Conservation (phyloP, 2,329 filamentous ascomycete genomes). For the Monilinia polystroma region DNA sequence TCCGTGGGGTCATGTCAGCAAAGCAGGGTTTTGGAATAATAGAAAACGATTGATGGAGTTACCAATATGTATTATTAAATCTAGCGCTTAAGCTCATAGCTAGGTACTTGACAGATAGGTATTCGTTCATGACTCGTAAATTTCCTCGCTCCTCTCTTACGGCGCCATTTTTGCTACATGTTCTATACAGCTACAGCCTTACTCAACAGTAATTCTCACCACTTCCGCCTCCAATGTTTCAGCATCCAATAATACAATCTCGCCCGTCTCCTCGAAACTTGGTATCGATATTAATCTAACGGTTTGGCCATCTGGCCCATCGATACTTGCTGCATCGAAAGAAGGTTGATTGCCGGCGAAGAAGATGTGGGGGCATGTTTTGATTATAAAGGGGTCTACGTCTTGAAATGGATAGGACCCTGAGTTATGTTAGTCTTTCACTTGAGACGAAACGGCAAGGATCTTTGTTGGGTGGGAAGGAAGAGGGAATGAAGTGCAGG, state of each 20-base stretch:
- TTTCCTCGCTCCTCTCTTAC: background rate
- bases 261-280: slow-evolving; percentile 72
- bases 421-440: slow-evolving; percentile 41
- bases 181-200: background rate
- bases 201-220: slow-evolving; percentile 33
- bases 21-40: background rate
- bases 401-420: slow-evolving; percentile 97
- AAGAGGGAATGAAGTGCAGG: background rate
- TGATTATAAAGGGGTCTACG: slow-evolving; percentile 85
- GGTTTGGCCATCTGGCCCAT: slow-evolving; percentile 64
- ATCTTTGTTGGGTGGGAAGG: background rate
- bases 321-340: slow-evolving; percentile 70
- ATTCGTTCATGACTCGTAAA: background rate
- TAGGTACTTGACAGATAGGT: background rate
- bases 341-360: slow-evolving; percentile 82
- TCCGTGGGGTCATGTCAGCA: background rate
- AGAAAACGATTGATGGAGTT: background rate
- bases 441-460: background rate
- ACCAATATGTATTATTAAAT: background rate
- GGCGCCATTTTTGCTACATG: background rate
- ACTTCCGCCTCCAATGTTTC: slow-evolving; percentile 67
- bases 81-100: background rate
- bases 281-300: slow-evolving; percentile 83
- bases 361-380: slow-evolving; percentile 83
- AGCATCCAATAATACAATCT: slow-evolving; percentile 79